Conservation (phyloP, 2,329 filamentous ascomycete species). For the Cytospora leucostoma region DNA sequence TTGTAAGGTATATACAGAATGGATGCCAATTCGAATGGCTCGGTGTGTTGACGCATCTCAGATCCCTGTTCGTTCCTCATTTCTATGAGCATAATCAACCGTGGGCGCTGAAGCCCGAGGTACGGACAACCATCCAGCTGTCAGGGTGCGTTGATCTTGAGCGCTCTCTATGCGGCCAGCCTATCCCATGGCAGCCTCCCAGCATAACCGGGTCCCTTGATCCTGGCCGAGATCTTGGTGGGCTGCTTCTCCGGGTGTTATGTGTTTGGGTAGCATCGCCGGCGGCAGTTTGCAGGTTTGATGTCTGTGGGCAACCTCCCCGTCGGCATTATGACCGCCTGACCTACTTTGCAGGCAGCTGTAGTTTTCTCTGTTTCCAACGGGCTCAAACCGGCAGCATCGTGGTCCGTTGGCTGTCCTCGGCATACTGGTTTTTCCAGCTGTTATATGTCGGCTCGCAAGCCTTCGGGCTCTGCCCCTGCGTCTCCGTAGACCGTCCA, state of each 20-base stretch:
- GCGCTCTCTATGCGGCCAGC: neutral
- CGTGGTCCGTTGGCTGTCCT: constrained; percentile 2
- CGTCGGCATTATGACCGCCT: neutral
- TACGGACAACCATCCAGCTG: neutral
- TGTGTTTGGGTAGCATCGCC: neutral
- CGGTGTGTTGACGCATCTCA: constrained; percentile 18
- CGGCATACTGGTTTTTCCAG: constrained; percentile 8
- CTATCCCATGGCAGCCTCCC: neutral
- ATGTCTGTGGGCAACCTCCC: neutral
- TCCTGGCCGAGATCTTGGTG: neutral
- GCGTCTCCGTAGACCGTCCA: constrained; percentile 24
- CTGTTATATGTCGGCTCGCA: neutral
- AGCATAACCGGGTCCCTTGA: neutral
- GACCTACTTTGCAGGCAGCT: neutral
- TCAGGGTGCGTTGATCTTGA: neutral
- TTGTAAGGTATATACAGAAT: constrained; percentile 22
- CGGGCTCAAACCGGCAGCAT: constrained; percentile 10
- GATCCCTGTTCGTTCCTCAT: constrained; percentile 3
- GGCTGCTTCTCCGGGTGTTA: neutral
- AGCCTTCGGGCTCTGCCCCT: neutral
- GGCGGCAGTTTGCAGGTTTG: neutral
- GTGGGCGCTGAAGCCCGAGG: neutral
- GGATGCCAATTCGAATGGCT: constrained; percentile 2
- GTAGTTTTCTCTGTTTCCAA: neutral
- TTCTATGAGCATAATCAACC: neutral